These are phyloP conservation scores for Trichoderma sp. DNA, from an alignment of 2,329 filamentous ascomycete species.

Conservation along the genomic window DNA sequence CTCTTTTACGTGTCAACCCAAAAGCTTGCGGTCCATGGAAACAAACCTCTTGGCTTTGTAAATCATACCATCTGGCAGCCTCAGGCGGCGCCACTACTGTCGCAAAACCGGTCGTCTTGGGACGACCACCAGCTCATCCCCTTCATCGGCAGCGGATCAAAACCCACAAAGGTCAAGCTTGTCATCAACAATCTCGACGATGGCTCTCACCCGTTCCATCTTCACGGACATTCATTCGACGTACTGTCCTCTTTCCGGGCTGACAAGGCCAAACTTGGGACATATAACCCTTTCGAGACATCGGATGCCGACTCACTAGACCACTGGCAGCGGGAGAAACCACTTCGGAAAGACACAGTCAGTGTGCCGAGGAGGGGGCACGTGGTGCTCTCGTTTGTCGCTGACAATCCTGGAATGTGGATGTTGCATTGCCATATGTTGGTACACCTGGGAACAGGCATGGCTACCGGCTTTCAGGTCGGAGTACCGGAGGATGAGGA, in stretches of 20 bases:
- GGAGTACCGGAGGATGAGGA: conserved; percentile 23
- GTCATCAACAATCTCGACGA: conserved; percentile 36
- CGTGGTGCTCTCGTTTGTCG: conserved; percentile 26
- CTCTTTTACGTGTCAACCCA: conserved; percentile 28
- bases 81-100: conserved; percentile 24
- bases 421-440: conserved; percentile 33
- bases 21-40: conserved; percentile 24
- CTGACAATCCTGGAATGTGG: conserved; percentile 29
- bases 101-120: conserved; percentile 24
- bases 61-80: conserved; percentile 29
- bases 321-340: conserved; percentile 22
- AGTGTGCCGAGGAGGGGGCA: conserved; percentile 35
- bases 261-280: conserved; percentile 27
- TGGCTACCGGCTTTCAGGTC: conserved; percentile 29
- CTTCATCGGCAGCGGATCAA: conserved; percentile 19
- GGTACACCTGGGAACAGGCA: conserved; percentile 28
- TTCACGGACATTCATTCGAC: conserved; percentile 57
- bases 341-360: conserved; percentile 37
- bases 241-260: conserved; percentile 30
- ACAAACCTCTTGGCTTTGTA: conserved; percentile 28
- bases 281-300: conserved; percentile 27
- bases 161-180: conserved; percentile 26
- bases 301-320: not conserved
- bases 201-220: conserved; percentile 41
- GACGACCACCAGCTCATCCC: conserved; percentile 26